Percentiles rank a stretch among this genome's conserved stretches.
phyloP scores from a whole-genome alignment of 306 rosid species.

The Dryas octopetala region DNA sequence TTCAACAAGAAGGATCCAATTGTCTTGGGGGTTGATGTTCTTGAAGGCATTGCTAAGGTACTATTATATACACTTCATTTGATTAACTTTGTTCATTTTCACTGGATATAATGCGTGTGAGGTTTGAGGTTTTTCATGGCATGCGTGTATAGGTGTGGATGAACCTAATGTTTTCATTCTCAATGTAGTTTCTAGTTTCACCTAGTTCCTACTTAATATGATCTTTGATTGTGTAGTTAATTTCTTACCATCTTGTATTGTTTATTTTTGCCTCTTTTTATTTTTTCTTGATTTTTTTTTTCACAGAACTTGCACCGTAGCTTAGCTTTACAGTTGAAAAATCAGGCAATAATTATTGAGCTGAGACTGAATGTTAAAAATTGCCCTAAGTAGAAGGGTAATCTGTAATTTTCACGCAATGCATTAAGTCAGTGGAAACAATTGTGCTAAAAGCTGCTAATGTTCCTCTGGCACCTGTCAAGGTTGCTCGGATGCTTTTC shows the following conservation, averaged over 20 bases:
- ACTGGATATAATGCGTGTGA: not conserved
- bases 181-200: not conserved
- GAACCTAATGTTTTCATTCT: not conserved
- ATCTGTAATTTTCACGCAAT: not conserved
- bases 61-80: not conserved
- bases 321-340: not conserved
- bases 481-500: not conserved
- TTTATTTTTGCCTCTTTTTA: not conserved
- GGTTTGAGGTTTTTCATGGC: slow-evolving; percentile 4
- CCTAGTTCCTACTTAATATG: not conserved
- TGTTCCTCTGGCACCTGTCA: not conserved
- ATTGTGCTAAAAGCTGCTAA: not conserved
- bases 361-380: not conserved
- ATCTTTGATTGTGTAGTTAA: not conserved
- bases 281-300: not conserved
- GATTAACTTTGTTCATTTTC: not conserved
- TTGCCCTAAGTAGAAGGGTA: not conserved
- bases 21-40: slow-evolving; percentile 90
- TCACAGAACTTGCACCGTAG: not conserved
- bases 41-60: slow-evolving; percentile 94
- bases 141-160: not conserved
- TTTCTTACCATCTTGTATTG: not conserved
- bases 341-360: not conserved
- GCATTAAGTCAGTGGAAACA: not conserved
- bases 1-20: slow-evolving; percentile 98